A percentile compares a stretch with the other conserved stretches of the same genome.
Evolutionary conservation across 73 alveolate genomes (phyloP).

Genomic region (Tetrahymena borealis): DNA sequence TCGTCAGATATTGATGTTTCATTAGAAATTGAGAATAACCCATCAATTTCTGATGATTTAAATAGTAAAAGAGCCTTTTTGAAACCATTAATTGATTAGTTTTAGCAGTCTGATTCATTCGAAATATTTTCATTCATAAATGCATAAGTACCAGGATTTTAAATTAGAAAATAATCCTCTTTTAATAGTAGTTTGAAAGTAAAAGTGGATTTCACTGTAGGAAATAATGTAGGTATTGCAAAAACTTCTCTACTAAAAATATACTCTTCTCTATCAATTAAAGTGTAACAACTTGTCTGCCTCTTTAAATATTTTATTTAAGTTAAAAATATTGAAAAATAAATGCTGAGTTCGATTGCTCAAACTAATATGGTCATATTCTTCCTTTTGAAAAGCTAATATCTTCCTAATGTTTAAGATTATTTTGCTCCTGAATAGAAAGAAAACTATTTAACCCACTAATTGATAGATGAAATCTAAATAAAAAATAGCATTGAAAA

Average conservation of each 20-base stretch:
- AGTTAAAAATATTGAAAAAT: background rate
- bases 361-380: background rate
- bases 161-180: background rate
- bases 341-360: background rate
- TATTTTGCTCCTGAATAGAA: background rate
- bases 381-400: background rate
- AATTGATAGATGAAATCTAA: background rate
- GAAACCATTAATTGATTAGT: background rate
- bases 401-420: background rate
- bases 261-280: background rate
- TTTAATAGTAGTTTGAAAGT: background rate
- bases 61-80: background rate
- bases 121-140: background rate
- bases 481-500: background rate
- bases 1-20: background rate
- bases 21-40: background rate
- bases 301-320: background rate
- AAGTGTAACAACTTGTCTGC: background rate
- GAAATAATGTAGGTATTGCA: background rate
- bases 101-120: background rate
- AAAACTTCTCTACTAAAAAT: background rate
- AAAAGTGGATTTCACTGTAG: background rate
- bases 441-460: background rate
- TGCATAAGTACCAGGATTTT: background rate
- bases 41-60: background rate